phyloP scores from a whole-genome alignment of 371 early-diverging fungal genomes.

The Mucor lusitanicus region DNA sequence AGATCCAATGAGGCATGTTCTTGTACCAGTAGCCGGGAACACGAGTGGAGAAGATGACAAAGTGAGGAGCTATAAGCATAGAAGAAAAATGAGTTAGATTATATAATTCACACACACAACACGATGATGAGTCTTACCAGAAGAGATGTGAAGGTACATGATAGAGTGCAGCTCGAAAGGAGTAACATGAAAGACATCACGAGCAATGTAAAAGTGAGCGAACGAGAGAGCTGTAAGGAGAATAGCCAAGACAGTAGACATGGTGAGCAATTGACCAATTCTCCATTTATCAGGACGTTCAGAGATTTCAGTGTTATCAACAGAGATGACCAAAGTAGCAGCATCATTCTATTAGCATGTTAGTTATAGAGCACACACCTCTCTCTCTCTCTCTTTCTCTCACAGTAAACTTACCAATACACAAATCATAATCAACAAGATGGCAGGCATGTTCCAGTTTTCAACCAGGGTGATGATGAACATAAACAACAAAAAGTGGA shows the following conservation, averaged over 20 bases:
- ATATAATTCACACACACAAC: neutral
- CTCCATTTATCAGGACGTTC: constrained; percentile 86
- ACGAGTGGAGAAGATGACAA: constrained; percentile 95
- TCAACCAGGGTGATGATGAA: constrained; percentile 82
- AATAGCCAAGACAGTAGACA: constrained; percentile 75
- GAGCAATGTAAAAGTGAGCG: constrained; percentile 79
- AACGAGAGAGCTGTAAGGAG: constrained; percentile 78
- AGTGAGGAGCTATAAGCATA: constrained; percentile 93
- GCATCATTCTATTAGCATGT: constrained; percentile 69
- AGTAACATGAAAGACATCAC: constrained; percentile 55
- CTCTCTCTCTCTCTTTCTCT: no score
- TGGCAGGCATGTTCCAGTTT: constrained; percentile 82
- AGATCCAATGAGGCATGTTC: constrained; percentile 30
- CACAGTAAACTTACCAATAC: constrained; percentile 50
- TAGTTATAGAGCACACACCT: no score
- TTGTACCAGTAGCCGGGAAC: constrained; percentile 85
- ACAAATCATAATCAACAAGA: constrained; percentile 84
- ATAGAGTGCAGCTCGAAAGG: constrained; percentile 63
- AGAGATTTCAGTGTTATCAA: constrained; percentile 88
- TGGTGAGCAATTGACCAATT: constrained; percentile 82
- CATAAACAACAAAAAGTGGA: constrained; percentile 92
- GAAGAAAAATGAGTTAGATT: constrained; percentile 53
- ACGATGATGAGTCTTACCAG: constrained; percentile 62
- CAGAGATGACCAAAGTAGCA: constrained; percentile 89
- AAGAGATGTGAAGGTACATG: constrained; percentile 92